Evolutionary conservation across 2,329 filamentous ascomycete species (phyloP).

Genomic region (Chaetomium strumarium): DNA sequence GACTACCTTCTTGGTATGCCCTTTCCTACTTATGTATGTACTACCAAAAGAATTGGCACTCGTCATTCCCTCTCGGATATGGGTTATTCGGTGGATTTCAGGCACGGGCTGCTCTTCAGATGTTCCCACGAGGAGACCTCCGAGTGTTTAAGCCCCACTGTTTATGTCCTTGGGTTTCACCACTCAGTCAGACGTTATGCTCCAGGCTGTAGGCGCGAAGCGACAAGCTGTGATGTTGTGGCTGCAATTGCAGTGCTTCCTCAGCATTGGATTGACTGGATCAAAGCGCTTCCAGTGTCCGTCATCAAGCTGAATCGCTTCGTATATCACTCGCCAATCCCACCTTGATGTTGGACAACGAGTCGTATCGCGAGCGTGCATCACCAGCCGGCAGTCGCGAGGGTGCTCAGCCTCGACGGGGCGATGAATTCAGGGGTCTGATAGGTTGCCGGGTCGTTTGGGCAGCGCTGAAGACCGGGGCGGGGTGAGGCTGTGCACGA

Average conservation of each 20-base stretch:
- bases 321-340: conserved; percentile 1
- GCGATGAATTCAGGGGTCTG: conserved; percentile 8
- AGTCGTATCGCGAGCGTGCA: conserved; percentile 6
- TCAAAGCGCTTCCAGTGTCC: background rate
- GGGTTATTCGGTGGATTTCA: too few relatives aligned
- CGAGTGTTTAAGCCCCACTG: too few relatives aligned
- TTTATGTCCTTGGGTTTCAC: too few relatives aligned
- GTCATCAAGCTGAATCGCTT: background rate
- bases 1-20: too few relatives aligned
- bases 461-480: conserved; percentile 12
- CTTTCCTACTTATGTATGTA: too few relatives aligned
- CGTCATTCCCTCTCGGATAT: too few relatives aligned
- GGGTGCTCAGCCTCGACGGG: conserved; percentile 10
- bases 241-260: background rate
- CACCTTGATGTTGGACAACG: background rate
- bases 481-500: conserved; percentile 23
- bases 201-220: background rate
- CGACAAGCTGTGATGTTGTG: background rate
- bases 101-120: too few relatives aligned
- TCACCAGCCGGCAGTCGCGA: background rate
- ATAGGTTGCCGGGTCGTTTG: conserved; percentile 14
- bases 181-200: background rate
- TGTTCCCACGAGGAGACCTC: too few relatives aligned
- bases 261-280: background rate
- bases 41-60: too few relatives aligned